Conservation (phyloP, 1,139 yeast genomes). For the Meyerozyma guilliermondii region DNA sequence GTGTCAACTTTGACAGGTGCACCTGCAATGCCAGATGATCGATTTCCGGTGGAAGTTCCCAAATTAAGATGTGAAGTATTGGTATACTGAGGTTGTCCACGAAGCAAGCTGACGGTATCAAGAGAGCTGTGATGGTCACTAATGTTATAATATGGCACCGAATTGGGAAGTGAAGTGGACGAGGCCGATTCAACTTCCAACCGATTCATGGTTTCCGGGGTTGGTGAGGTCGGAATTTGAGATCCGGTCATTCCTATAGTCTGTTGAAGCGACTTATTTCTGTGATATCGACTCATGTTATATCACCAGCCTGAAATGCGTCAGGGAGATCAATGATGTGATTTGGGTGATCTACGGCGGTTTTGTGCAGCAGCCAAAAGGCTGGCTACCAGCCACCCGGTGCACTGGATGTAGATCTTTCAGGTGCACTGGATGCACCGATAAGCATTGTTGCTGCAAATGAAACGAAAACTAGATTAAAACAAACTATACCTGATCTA, state of each 20-base stretch:
- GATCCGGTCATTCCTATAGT: neutral
- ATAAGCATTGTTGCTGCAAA: neutral
- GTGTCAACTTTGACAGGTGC: neutral
- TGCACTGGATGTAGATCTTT: no score
- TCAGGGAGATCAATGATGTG: neutral
- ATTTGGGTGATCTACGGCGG: neutral
- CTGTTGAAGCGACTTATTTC: neutral
- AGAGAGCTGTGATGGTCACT: constrained; percentile 23
- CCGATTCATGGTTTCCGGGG: constrained; percentile 12
- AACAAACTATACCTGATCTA: neutral
- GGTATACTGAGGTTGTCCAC: constrained; percentile 14
- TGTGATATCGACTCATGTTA: neutral
- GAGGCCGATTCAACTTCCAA: constrained; percentile 32
- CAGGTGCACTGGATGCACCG: neutral
- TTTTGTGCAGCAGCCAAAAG: neutral
- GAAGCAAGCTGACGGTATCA: constrained; percentile 28
- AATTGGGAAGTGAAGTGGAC: constrained; percentile 26
- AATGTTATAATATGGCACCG: constrained; percentile 30
- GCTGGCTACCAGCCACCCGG: neutral
- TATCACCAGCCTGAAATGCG: neutral
- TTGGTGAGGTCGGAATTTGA: neutral
- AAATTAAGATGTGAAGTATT: constrained; percentile 20
- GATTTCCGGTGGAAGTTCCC: constrained; percentile 2
- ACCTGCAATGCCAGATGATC: neutral
- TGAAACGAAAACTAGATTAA: neutral